These are phyloP conservation scores for Rhizopus delemar DNA, from an alignment of 371 early-diverging fungal species.

Conservation along the genomic window DNA sequence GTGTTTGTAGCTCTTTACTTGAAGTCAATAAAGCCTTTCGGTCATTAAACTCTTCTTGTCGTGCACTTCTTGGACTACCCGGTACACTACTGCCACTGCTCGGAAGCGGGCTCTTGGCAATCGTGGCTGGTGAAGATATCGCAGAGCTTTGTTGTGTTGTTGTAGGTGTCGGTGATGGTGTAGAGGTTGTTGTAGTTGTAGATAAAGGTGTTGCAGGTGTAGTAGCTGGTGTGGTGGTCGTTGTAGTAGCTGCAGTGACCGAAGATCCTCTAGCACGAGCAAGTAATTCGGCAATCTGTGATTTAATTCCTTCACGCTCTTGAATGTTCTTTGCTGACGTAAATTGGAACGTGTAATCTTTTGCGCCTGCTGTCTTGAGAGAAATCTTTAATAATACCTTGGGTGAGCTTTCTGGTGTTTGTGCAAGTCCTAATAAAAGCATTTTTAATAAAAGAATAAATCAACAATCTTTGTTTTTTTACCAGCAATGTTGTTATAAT, in stretches of 20 bases:
- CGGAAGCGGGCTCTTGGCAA: conserved; percentile 13
- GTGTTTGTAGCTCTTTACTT: conserved; percentile 66
- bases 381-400: conserved; percentile 47
- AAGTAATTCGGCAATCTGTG: conserved; percentile 51
- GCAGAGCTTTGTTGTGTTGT: neutral
- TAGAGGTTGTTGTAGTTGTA: neutral
- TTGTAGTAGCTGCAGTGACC: conserved; percentile 14
- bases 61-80: conserved; percentile 30
- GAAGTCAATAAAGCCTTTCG: conserved; percentile 66
- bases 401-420: conserved; percentile 45
- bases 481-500: conserved; percentile 45
- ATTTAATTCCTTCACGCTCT: conserved; percentile 61
- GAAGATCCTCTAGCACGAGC: conserved; percentile 39
- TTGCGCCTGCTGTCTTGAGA: conserved; percentile 31
- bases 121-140: conserved; percentile 4
- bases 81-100: conserved; percentile 7
- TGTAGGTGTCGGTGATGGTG: conserved; percentile 14
- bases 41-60: conserved; percentile 59
- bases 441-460: too few relatives aligned
- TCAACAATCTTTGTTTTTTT: conserved; percentile 1
- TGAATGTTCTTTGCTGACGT: conserved; percentile 51
- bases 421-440: conserved; percentile 30
- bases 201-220: conserved; percentile 21
- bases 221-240: conserved; percentile 23
- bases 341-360: conserved; percentile 57